Conservation (phyloP, 192 early-diverging fungal genomes). For the Helicostylum pulchrum region DNA sequence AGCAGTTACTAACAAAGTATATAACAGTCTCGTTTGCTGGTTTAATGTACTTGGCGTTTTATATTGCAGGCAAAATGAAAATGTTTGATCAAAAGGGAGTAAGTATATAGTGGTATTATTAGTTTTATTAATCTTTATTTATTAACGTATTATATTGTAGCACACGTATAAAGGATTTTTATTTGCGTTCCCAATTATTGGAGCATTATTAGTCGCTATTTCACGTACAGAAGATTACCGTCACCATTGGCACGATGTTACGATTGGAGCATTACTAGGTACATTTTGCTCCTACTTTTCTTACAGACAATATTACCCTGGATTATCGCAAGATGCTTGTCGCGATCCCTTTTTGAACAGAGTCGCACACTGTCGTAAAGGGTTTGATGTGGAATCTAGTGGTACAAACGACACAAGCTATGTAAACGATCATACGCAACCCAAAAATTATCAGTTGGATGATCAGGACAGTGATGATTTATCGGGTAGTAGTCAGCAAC, state of each 20-base stretch:
- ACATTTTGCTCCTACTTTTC: constrained; percentile 54
- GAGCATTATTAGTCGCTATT: constrained; percentile 53
- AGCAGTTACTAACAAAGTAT: not conserved
- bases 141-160: constrained; percentile 2
- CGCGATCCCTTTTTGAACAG: constrained; percentile 1
- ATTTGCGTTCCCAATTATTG: constrained; percentile 35
- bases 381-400: too few relatives aligned
- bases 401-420: too few relatives aligned
- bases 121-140: not conserved
- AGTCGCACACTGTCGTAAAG: constrained; percentile 2
- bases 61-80: constrained; percentile 70
- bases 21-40: constrained; percentile 66
- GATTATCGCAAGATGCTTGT: constrained; percentile 20
- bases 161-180: constrained; percentile 69
- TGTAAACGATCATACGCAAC: too few relatives aligned
- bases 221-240: constrained; percentile 62
- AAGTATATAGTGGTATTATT: too few relatives aligned
- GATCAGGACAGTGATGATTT: too few relatives aligned
- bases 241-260: constrained; percentile 64
- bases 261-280: constrained; percentile 60
- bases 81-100: constrained; percentile 60
- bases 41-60: constrained; percentile 63
- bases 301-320: constrained; percentile 65
- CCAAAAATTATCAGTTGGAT: too few relatives aligned
- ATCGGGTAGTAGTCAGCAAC: too few relatives aligned